Evolutionary conservation across 495 filamentous ascomycete genomes (phyloP).

Genomic region (Xylaria venustula): DNA sequence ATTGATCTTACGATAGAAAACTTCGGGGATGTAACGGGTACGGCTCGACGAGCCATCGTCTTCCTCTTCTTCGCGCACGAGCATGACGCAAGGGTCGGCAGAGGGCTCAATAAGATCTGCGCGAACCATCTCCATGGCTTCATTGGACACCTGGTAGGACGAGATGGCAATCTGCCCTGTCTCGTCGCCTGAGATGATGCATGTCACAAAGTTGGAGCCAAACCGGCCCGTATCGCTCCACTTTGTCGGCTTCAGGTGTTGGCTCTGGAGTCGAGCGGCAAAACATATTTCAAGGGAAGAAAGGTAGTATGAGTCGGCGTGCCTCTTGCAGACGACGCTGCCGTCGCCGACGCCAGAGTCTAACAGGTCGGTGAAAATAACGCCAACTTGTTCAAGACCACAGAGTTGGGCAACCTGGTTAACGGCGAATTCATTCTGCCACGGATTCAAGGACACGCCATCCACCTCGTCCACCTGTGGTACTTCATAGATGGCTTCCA

Average conservation of each 20-base stretch:
- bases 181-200: conserved; percentile 89
- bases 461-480: conserved; percentile 91
- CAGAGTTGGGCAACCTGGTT: conserved; percentile 80
- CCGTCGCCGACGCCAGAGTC: conserved; percentile 80
- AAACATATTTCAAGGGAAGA: conserved; percentile 91
- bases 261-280: conserved; percentile 80
- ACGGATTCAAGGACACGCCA: conserved; percentile 81
- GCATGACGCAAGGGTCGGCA: conserved; percentile 88
- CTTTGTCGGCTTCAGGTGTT: conserved; percentile 86
- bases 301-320: conserved; percentile 92
- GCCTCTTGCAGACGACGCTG: conserved; percentile 88
- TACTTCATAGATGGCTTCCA: conserved; percentile 97
- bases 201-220: conserved; percentile 96
- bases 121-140: conserved; percentile 93
- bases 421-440: conserved; percentile 82
- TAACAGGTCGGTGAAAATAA: conserved; percentile 92
- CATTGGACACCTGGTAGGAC: conserved; percentile 90
- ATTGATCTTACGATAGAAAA: conserved; percentile 94
- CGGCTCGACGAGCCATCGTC: conserved; percentile 68
- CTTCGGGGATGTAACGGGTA: conserved; percentile 91
- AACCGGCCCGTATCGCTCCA: conserved; percentile 96
- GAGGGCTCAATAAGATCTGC: conserved; percentile 95
- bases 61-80: conserved; percentile 89
- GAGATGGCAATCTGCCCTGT: conserved; percentile 84
- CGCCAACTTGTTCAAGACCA: conserved; percentile 84